phyloP scores from a whole-genome alignment of 257 asterid genomes.

The Jasminum sambac region DNA sequence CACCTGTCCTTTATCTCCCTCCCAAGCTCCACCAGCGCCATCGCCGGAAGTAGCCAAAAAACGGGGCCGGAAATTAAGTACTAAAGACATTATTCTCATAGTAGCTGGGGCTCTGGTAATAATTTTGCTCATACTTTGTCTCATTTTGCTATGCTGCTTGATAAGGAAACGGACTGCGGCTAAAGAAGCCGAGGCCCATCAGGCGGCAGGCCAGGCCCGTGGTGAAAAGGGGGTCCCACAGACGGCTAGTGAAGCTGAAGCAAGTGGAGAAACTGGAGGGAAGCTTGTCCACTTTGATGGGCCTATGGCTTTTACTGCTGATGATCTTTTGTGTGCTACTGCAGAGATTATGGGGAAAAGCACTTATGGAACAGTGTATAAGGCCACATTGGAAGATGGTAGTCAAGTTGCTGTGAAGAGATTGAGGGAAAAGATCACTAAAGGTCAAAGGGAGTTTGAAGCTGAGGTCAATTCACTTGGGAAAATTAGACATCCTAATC shows the following conservation, averaged over 20 bases:
- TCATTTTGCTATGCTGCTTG: conserved; percentile 61
- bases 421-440: conserved; percentile 61
- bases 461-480: conserved; percentile 72
- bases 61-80: conserved; percentile 44
- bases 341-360: conserved; percentile 63
- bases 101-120: conserved; percentile 71
- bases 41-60: conserved; percentile 26
- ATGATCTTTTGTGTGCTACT: conserved; percentile 55
- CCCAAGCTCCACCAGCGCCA: conserved; percentile 39
- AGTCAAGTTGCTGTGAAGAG: conserved; percentile 58
- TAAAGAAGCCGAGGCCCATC: conserved; percentile 34
- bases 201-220: conserved; percentile 26
- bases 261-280: conserved; percentile 40
- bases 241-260: conserved; percentile 44
- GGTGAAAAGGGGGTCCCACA: conserved; percentile 45
- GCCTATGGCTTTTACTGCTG: conserved; percentile 45
- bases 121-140: conserved; percentile 53
- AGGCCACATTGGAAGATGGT: conserved; percentile 51
- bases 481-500: conserved; percentile 83
- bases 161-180: conserved; percentile 54
- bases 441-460: conserved; percentile 71
- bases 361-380: conserved; percentile 57
- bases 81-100: conserved; percentile 73
- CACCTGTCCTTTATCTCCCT: conserved; percentile 50
- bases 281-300: conserved; percentile 58